Base-by-base conservation (phyloP, 1,139 yeast genomes). In the Geotrichum macrosporum region DNA sequence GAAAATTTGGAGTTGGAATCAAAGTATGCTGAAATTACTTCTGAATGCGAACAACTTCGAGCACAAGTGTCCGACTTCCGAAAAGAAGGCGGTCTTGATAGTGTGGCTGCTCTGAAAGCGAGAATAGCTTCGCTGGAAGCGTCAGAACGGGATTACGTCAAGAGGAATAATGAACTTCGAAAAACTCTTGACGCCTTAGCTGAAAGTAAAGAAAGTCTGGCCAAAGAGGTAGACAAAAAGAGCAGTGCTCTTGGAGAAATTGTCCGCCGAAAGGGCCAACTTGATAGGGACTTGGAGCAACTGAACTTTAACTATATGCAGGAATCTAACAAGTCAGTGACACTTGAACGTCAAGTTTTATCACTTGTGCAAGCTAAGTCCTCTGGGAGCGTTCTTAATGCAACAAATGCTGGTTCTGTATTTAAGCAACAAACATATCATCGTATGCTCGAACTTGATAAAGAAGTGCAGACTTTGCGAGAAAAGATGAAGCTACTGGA, bases 381-480 rank as follows among this genome's bases (percentile, higher is more conserved):
- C 3, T 16, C 34, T 9, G 19, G 39, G 5, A 38, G 29, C 13
- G 10, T 16, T 12, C 12, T 21, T 12, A 40, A 33, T 29, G 35
- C 39, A 12, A 39, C 22, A 15, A 26, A 27, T 21, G 47, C 32
- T 10, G 41, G 46, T 5, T 27, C 51, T 9, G 13, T 34, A 12
- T 37, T 38, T n/a, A 48, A 44, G 32, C 44, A 44, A 29, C 41
- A 48, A 29, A 37, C 48, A 2, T 48, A 48, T 16, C 51, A 41
- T 13, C 51, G 47, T 20, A 41, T 45, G 44, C 31, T 48, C 6
- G 51, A 48, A 27, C 45, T 48, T 1, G 44, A 45, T n/a, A 42
- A 37, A 21, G 49, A 48, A n/a, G 36, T 41, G 9, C 44, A 40
- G 26, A 16, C 15, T 20, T 34, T 24, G 4, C 47, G 43, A 4